Conservation (phyloP, 2,329 filamentous ascomycete species). For the Microsporum ferrugineum region DNA sequence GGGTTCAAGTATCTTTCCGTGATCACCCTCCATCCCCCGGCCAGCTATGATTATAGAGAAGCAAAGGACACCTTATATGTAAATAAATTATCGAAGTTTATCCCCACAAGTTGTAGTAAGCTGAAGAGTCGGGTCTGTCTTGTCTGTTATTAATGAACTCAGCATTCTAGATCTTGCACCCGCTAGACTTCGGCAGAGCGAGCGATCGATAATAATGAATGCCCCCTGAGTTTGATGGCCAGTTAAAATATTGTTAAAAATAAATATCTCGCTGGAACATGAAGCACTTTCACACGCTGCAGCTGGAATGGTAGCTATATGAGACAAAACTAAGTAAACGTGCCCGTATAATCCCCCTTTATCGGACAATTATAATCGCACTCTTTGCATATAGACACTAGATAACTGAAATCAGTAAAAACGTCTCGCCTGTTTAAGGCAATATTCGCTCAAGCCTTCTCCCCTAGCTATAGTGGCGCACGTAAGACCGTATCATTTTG, state of each 20-base stretch:
- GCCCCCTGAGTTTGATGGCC: neutral
- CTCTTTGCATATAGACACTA: neutral
- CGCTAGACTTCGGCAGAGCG: neutral
- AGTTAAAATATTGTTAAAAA: neutral
- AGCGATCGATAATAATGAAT: neutral
- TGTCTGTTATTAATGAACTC: neutral
- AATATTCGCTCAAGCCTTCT: neutral
- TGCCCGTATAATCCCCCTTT: neutral
- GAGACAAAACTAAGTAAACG: neutral
- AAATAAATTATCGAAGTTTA: neutral
- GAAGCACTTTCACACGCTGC: neutral
- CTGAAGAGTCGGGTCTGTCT: neutral
- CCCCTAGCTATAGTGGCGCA: neutral
- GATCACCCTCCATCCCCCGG: neutral
- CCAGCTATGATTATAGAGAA: neutral
- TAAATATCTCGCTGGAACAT: neutral
- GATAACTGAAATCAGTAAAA: neutral
- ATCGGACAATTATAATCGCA: neutral
- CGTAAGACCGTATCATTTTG: too few relatives aligned
- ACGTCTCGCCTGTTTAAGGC: neutral
- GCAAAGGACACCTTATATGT: neutral
- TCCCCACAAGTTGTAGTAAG: neutral
- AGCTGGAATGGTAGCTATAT: neutral
- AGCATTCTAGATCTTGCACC: neutral
- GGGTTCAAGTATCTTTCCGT: neutral